phyloP scores from a whole-genome alignment of 2,329 filamentous ascomycete genomes.

The Nemania sp. region DNA sequence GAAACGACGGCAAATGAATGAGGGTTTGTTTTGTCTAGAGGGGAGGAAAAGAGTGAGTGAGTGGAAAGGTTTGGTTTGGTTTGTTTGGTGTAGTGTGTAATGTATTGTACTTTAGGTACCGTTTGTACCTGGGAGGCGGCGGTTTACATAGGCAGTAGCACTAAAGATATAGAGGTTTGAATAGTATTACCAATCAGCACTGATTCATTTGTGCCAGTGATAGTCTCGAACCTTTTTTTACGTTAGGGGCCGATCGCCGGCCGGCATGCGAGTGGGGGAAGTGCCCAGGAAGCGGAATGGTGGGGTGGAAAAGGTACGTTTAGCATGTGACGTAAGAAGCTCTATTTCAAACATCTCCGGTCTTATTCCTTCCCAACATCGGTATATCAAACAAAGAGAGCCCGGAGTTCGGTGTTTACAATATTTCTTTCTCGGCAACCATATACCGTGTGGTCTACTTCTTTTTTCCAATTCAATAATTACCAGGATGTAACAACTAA shows the following conservation, averaged over 20 bases:
- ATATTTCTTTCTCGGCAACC: too few species aligned
- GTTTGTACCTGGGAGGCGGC: not conserved
- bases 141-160: constrained; percentile 8
- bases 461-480: too few species aligned
- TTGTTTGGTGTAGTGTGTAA: constrained; percentile 9
- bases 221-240: constrained; percentile 28
- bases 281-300: not conserved
- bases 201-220: constrained; percentile 20
- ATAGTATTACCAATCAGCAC: constrained; percentile 34
- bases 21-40: constrained; percentile 10
- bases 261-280: constrained; percentile 4
- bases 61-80: constrained; percentile 1
- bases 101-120: not conserved
- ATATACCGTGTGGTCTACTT: too few species aligned
- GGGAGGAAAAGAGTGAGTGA: constrained; percentile 17
- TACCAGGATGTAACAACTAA: too few species aligned
- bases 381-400: not conserved
- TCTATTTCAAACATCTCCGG: not conserved
- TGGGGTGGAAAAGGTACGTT: constrained; percentile 4
- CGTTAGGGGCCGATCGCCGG: constrained; percentile 32
- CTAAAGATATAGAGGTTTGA: not conserved
- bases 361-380: not conserved
- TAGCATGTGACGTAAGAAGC: not conserved
- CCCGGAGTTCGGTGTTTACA: not conserved
- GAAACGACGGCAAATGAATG: constrained; percentile 13